These are phyloP conservation scores for Diospyros kaki DNA, from an alignment of 148 eudicot genomes.

Conservation along the genomic window DNA sequence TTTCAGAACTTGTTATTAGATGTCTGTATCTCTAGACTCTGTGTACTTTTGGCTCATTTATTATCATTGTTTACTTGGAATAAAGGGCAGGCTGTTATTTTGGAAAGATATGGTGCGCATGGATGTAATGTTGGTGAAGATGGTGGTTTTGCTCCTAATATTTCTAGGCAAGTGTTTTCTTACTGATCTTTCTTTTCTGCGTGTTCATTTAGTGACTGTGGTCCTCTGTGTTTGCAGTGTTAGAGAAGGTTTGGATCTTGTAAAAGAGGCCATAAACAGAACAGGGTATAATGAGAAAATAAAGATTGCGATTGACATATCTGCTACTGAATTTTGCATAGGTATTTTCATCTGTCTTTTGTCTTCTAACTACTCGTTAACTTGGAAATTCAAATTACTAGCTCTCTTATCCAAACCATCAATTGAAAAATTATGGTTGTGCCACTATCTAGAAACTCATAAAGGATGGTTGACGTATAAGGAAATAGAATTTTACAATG, in stretches of 20 bases:
- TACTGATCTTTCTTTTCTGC: constrained; percentile 11
- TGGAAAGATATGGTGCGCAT: constrained; percentile 72
- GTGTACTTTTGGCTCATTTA: constrained; percentile 8
- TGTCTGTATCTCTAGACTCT: not conserved
- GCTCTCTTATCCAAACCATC: not conserved
- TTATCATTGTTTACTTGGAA: constrained; percentile 22
- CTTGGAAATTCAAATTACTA: not conserved
- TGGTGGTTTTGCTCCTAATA: constrained; percentile 94
- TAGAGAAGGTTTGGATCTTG: constrained; percentile 85
- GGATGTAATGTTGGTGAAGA: constrained; percentile 90
- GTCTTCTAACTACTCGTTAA: not conserved
- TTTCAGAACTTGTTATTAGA: not conserved
- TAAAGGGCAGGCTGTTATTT: constrained; percentile 80
- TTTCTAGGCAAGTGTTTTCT: constrained; percentile 61
- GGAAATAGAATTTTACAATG: not conserved
- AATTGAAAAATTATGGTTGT: not conserved
- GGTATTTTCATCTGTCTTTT: constrained; percentile 38
- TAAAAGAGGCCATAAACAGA: constrained; percentile 79
- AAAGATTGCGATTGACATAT: constrained; percentile 82
- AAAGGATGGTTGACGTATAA: not conserved
- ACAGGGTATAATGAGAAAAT: constrained; percentile 75
- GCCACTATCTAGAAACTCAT: not conserved
- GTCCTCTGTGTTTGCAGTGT: constrained; percentile 54
- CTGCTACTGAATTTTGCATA: constrained; percentile 94
- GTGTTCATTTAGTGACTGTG: constrained; percentile 13